Evolutionary conservation across 164 flowering plant species (phyloP).

Genomic region (Aristolochia contorta): DNA sequence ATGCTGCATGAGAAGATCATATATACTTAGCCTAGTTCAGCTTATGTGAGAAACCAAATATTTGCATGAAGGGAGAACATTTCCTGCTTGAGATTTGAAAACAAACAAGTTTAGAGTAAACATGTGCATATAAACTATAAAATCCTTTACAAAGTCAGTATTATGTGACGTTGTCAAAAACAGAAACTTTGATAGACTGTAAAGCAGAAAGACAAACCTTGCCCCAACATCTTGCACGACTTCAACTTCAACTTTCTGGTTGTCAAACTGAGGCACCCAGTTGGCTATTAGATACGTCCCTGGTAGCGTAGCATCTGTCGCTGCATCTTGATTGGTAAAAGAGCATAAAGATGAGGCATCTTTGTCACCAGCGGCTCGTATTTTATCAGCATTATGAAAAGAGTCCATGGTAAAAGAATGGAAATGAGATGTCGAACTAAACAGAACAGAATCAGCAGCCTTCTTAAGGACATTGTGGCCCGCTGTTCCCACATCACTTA

Average conservation of each 20-base stretch:
- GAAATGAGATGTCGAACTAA: constrained; percentile 26
- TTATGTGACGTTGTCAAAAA: neutral
- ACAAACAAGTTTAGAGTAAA: neutral
- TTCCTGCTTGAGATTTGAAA: neutral
- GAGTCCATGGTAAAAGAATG: constrained; percentile 26
- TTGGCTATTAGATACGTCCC: constrained; percentile 63
- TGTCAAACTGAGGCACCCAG: constrained; percentile 57
- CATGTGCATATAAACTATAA: neutral
- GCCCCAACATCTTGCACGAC: constrained; percentile 68
- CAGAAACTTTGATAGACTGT: neutral
- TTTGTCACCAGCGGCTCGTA: constrained; percentile 15
- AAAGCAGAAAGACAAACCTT: constrained; percentile 43
- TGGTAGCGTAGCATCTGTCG: constrained; percentile 31
- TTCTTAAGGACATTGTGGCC: constrained; percentile 11
- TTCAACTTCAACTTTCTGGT: constrained; percentile 20
- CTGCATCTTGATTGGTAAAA: constrained; percentile 19
- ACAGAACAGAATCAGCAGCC: constrained; percentile 23
- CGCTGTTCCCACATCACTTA: constrained; percentile 23
- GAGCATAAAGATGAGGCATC: constrained; percentile 10
- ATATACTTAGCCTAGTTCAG: neutral
- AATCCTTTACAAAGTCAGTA: neutral
- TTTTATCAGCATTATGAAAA: constrained; percentile 19
- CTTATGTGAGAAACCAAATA: neutral
- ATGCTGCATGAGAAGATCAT: constrained; percentile 44
- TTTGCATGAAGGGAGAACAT: neutral